Evolutionary conservation across 495 filamentous ascomycete genomes (phyloP).

Genomic region (Lasiosphaeria miniovina): DNA sequence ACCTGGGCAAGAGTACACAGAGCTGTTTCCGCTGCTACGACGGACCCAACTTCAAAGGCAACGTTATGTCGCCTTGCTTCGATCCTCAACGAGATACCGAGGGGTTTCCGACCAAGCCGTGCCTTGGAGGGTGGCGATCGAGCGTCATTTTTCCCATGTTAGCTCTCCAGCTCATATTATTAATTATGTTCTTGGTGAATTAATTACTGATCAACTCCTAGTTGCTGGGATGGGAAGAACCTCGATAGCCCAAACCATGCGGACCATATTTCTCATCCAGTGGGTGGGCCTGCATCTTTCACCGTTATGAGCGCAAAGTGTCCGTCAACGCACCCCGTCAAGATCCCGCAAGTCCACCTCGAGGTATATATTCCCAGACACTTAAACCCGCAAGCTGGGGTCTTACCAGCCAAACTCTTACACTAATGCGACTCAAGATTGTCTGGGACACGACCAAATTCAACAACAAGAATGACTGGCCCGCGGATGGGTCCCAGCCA

Average conservation of each 20-base stretch:
- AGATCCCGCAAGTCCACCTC: constrained; percentile 25
- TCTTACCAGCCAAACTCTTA: not conserved
- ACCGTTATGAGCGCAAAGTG: constrained; percentile 20
- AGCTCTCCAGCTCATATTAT: constrained; percentile 6
- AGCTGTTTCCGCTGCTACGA: constrained; percentile 48
- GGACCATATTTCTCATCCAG: constrained; percentile 43
- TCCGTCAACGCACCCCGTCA: constrained; percentile 22
- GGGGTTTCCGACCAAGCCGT: constrained; percentile 35
- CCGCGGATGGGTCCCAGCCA: constrained; percentile 39
- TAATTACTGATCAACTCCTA: constrained; percentile 6
- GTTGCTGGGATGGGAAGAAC: constrained; percentile 54
- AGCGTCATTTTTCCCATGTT: constrained; percentile 51
- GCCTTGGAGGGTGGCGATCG: constrained; percentile 46
- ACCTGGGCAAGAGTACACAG: constrained; percentile 31
- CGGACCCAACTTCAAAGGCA: constrained; percentile 46
- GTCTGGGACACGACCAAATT: constrained; percentile 27
- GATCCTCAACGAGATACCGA: constrained; percentile 39
- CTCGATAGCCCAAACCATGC: constrained; percentile 50
- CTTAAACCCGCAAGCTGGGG: no score
- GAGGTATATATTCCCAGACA: constrained; percentile 7
- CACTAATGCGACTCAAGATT: not conserved
- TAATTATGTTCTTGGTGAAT: not conserved
- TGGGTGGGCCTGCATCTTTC: constrained; percentile 10
- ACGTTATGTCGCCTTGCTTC: constrained; percentile 37
- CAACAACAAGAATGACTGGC: constrained; percentile 38